Conservation (phyloP, 2,329 filamentous ascomycete species). For the Penicillium sp. region DNA sequence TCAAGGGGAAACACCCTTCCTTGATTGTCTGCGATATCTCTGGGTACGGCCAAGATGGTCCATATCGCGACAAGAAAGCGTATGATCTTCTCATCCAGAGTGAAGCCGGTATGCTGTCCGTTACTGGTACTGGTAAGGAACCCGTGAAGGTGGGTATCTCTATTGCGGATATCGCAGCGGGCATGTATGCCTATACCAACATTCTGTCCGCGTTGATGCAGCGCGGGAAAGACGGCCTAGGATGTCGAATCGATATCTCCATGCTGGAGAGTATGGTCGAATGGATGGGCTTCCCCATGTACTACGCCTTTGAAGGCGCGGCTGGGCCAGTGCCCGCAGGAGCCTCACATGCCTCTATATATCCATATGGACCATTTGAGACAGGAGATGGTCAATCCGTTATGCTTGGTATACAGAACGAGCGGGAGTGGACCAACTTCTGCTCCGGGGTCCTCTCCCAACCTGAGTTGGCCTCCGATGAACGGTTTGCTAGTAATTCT, state of each 20-base stretch:
- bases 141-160: constrained; percentile 59
- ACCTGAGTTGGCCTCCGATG: constrained; percentile 48
- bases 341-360: constrained; percentile 60
- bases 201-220: constrained; percentile 57
- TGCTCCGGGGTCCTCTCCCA: constrained; percentile 53
- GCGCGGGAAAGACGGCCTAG: constrained; percentile 54
- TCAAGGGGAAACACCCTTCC: constrained; percentile 47
- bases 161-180: constrained; percentile 60
- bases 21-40: constrained; percentile 62
- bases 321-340: constrained; percentile 51
- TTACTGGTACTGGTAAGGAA: constrained; percentile 53
- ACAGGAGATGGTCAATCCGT: constrained; percentile 54
- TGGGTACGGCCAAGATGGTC: constrained; percentile 57
- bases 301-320: constrained; percentile 56
- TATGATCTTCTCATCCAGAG: constrained; percentile 62
- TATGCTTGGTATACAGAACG: constrained; percentile 63
- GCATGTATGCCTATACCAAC: constrained; percentile 57
- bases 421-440: constrained; percentile 59
- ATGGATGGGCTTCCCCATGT: constrained; percentile 63
- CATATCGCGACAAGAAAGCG: constrained; percentile 59
- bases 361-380: constrained; percentile 61
- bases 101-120: constrained; percentile 57
- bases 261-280: constrained; percentile 64
- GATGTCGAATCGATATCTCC: constrained; percentile 58
- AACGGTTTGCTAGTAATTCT: constrained; percentile 54